Evolutionary conservation across 495 filamentous ascomycete genomes (phyloP).

Genomic region (Mytilinidion resinicola): DNA sequence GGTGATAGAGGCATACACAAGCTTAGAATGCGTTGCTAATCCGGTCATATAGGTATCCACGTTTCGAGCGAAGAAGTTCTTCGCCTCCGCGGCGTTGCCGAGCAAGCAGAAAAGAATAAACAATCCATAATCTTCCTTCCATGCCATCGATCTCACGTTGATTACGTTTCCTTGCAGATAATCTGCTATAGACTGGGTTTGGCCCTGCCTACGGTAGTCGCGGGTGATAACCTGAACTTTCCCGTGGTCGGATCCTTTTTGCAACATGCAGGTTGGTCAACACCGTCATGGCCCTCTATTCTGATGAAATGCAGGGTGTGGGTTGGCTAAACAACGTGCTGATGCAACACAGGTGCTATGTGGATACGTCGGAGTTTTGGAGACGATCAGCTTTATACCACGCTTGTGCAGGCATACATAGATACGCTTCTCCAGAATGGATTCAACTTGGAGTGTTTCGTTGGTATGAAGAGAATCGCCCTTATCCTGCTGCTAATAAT

Average conservation of each 20-base stretch:
- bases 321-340: too few relatives aligned
- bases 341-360: slow-evolving; percentile 55
- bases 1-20: neutral
- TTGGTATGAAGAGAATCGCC: slow-evolving; percentile 31
- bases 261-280: slow-evolving; percentile 59
- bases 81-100: slow-evolving; percentile 70
- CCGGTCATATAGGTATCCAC: slow-evolving; percentile 57
- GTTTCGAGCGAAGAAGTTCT: slow-evolving; percentile 91
- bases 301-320: slow-evolving; percentile 35
- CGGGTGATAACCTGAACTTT: slow-evolving; percentile 94
- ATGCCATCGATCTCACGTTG: slow-evolving; percentile 89
- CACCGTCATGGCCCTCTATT: neutral
- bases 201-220: slow-evolving; percentile 84
- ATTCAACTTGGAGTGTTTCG: slow-evolving; percentile 94
- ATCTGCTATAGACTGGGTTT: slow-evolving; percentile 92
- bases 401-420: slow-evolving; percentile 90
- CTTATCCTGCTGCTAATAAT: slow-evolving; percentile 7
- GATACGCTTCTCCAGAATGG: slow-evolving; percentile 85
- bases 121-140: slow-evolving; percentile 95
- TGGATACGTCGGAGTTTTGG: slow-evolving; percentile 92
- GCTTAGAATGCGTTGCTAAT: neutral
- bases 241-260: slow-evolving; percentile 83
- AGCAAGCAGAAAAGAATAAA: slow-evolving; percentile 74
- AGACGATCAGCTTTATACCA: slow-evolving; percentile 82
- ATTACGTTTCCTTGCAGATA: slow-evolving; percentile 88